A percentile compares a stretch with the other conserved stretches of the same genome.
Evolutionary conservation across 108 stramenopile genomes (phyloP).

Genomic region (Heterococcus sp.): DNA sequence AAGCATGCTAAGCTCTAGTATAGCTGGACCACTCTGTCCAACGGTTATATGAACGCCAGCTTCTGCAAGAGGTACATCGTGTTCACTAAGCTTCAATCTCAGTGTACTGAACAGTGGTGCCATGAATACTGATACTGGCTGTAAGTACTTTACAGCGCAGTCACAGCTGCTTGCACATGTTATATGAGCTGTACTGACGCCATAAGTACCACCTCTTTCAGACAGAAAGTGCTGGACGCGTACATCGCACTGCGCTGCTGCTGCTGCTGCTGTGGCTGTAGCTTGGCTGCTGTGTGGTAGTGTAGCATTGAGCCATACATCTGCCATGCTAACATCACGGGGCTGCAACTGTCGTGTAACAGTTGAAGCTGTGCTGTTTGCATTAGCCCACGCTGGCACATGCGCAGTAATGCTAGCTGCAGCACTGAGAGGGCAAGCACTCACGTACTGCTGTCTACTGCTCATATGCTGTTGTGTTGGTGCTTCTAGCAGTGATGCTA

Average conservation of each 20-base stretch:
- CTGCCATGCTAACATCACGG: not conserved
- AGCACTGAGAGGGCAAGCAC: not conserved
- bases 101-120: conserved; percentile 22
- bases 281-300: not conserved
- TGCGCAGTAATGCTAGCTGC: not conserved
- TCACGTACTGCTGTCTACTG: not conserved
- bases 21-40: conserved; percentile 4
- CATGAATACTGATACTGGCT: conserved; percentile 28
- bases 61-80: not conserved
- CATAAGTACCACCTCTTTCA: conserved; percentile 28
- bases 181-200: conserved; percentile 15
- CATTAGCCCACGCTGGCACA: not conserved
- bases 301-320: not conserved
- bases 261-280: not conserved
- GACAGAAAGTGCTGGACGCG: conserved; percentile 21
- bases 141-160: conserved; percentile 11
- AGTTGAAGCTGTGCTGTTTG: not conserved
- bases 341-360: not conserved
- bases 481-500: not conserved
- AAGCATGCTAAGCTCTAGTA: conserved; percentile 5
- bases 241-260: not conserved
- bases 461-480: not conserved
- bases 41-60: conserved; percentile 3
- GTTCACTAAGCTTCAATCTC: not conserved
- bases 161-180: conserved; percentile 1